Evolutionary conservation across 768 basidiomycete genomes (phyloP).

Genomic region (Amanita rimosa): DNA sequence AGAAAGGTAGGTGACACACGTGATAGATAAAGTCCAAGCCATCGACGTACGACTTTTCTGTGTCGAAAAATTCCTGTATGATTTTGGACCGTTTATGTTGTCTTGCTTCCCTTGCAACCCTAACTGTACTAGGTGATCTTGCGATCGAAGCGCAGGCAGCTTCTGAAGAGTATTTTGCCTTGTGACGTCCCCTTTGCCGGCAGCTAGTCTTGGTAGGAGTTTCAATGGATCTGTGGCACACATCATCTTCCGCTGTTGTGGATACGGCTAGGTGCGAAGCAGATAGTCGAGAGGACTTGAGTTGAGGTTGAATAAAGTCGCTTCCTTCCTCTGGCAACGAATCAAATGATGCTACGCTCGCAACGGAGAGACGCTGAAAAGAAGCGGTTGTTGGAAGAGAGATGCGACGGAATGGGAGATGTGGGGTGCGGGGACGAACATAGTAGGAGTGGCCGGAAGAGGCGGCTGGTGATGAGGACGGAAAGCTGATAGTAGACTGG

Average conservation of each 20-base stretch:
- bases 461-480: background rate
- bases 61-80: constrained; percentile 72
- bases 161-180: background rate
- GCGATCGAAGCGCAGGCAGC: background rate
- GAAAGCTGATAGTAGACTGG: background rate
- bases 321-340: constrained; percentile 49
- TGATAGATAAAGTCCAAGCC: constrained; percentile 78
- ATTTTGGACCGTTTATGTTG: constrained; percentile 54
- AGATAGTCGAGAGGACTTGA: background rate
- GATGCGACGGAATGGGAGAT: constrained; percentile 54
- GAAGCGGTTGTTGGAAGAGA: constrained; percentile 45
- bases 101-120: constrained; percentile 15
- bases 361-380: constrained; percentile 50
- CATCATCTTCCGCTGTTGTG: constrained; percentile 11
- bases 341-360: constrained; percentile 64
- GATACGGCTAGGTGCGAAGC: background rate
- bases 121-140: background rate
- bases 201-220: constrained; percentile 19
- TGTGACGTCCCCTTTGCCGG: background rate
- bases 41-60: constrained; percentile 71
- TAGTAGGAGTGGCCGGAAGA: background rate
- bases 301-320: constrained; percentile 11
- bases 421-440: constrained; percentile 26
- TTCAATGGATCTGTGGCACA: constrained; percentile 27
- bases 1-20: constrained; percentile 28